Conservation (phyloP, 495 filamentous ascomycete species). For the Aspergillus incahuasiensis region DNA sequence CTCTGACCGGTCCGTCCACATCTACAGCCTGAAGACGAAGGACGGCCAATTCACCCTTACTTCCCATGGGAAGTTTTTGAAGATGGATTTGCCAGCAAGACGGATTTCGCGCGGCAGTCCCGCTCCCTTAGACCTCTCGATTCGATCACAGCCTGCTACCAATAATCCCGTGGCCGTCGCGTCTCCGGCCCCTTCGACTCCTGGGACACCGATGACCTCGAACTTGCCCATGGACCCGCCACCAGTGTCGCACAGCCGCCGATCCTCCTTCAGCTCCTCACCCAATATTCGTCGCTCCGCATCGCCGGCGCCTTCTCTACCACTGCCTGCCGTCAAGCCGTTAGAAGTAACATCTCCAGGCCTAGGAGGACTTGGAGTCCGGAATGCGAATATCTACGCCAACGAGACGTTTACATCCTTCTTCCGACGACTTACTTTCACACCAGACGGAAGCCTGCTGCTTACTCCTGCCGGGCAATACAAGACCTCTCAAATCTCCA, state of each 20-base stretch:
- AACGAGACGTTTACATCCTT: constrained; percentile 98
- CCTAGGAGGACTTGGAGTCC: constrained; percentile 57
- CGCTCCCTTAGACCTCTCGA: constrained; percentile 73
- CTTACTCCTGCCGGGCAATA: constrained; percentile 97
- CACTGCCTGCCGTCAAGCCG: constrained; percentile 94
- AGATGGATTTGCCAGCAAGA: constrained; percentile 86
- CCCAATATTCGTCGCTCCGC: constrained; percentile 79
- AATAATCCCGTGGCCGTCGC: constrained; percentile 58
- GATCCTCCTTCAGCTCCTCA: constrained; percentile 92
- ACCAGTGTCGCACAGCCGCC: constrained; percentile 80
- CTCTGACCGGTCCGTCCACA: constrained; percentile 94
- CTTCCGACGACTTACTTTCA: constrained; percentile 89
- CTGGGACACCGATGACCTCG: constrained; percentile 87
- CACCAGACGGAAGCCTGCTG: constrained; percentile 90
- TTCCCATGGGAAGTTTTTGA: constrained; percentile 67
- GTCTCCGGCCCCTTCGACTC: constrained; percentile 85
- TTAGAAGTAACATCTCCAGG: constrained; percentile 80
- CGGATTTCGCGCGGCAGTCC: constrained; percentile 91
- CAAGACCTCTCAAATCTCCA: constrained; percentile 69
- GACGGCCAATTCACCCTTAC: constrained; percentile 92
- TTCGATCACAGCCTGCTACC: constrained; percentile 52
- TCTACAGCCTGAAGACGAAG: constrained; percentile 92
- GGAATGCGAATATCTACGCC: constrained; percentile 88
- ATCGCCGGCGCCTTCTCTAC: constrained; percentile 92
- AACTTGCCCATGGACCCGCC: constrained; percentile 97